phyloP scores from a whole-genome alignment of 2,329 filamentous ascomycete genomes.

The Pseudofabraea citricarpa region DNA sequence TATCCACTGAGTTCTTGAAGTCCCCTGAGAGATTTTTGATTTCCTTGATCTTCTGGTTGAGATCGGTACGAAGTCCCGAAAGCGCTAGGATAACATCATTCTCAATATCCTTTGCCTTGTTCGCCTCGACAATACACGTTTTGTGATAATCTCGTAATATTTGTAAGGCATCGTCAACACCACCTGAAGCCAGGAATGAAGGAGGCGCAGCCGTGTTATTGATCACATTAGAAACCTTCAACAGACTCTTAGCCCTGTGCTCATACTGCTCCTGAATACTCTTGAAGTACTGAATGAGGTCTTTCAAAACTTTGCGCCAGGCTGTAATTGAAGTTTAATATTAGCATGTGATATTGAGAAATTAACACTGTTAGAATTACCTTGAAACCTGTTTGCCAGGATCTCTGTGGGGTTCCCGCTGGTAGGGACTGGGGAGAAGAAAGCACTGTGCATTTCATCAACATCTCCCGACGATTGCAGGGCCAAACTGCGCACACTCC shows the following conservation, averaged over 20 bases:
- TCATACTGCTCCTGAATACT: constrained; percentile 91
- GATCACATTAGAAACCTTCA: constrained; percentile 79
- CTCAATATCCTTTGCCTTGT: constrained; percentile 87
- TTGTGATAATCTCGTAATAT: constrained; percentile 81
- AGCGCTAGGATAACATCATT: constrained; percentile 86
- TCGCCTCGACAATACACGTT: constrained; percentile 71
- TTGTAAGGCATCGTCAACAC: constrained; percentile 81
- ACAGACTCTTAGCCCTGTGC: constrained; percentile 71
- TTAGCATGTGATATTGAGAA: constrained; percentile 8
- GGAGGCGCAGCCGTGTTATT: constrained; percentile 74
- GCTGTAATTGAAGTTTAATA: constrained; percentile 43
- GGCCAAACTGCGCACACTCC: constrained; percentile 77
- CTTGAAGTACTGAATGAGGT: constrained; percentile 88
- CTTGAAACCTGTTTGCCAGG: constrained; percentile 82
- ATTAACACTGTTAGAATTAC: constrained; percentile 41
- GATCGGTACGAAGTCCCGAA: constrained; percentile 77
- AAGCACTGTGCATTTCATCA: constrained; percentile 74
- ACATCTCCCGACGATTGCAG: constrained; percentile 65
- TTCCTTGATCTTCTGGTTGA: constrained; percentile 96
- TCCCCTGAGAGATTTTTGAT: constrained; percentile 91
- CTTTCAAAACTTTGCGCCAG: constrained; percentile 94
- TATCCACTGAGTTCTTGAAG: constrained; percentile 95
- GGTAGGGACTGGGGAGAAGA: constrained; percentile 85
- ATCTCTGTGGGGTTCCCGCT: constrained; percentile 82
- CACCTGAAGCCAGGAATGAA: constrained; percentile 72